These are phyloP conservation scores for sorghum (Sorghum bicolor) DNA, from an alignment of 176 grass and related monocot genomes.

Conservation along the genomic window Sorghum_bicolor_NCBIv3 NC_012870.2:72695001-72695500, in stretches of 20 bases:
- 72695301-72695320: background rate
- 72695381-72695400: background rate
- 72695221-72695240: background rate
- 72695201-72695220: background rate
- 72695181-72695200: background rate
- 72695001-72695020: slow-evolving; percentile 59
- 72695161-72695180: slow-evolving; percentile 15
- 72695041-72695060: slow-evolving; percentile 70
- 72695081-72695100: slow-evolving; percentile 76
- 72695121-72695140: slow-evolving; percentile 11
- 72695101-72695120: slow-evolving; percentile 21
- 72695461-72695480: background rate
- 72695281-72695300: background rate
- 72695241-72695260: background rate
- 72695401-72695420: background rate
- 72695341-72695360: background rate
- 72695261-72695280: background rate
- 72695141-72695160: slow-evolving; percentile 2
- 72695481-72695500: background rate
- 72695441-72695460: slow-evolving; percentile 1
- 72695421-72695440: background rate
- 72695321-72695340: background rate
- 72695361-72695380: background rate
- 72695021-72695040: slow-evolving; percentile 85
- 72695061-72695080: slow-evolving; percentile 87